These are phyloP conservation scores for Laguncularia racemosa DNA, from an alignment of 345 rosid species.

Conservation along the genomic window DNA sequence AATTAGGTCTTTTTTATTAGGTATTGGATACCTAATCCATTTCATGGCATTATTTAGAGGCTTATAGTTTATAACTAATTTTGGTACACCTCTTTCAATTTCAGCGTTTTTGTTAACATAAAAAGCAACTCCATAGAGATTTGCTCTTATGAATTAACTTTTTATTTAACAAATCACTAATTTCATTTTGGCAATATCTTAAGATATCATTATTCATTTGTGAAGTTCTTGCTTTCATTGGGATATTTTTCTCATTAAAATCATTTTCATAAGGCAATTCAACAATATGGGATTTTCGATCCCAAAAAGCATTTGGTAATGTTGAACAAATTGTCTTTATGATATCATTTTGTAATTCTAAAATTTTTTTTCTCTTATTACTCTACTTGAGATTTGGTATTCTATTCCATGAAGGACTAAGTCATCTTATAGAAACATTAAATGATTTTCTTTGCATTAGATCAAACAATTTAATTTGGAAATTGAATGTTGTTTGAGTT, in stretches of 20 bases:
- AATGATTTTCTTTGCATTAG: neutral
- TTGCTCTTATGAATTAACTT: neutral
- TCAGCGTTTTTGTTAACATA: neutral
- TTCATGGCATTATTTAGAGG: neutral
- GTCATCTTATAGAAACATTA: neutral
- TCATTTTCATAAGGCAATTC: neutral
- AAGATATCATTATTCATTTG: neutral
- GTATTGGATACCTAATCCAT: too few relatives aligned
- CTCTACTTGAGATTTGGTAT: too few relatives aligned
- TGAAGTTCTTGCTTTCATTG: neutral
- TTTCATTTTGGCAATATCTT: neutral
- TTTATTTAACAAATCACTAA: neutral
- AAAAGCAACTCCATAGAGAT: slow-evolving; percentile 1
- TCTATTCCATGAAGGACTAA: too few relatives aligned
- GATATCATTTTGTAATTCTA: too few relatives aligned
- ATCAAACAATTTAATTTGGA: neutral
- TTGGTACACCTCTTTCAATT: neutral
- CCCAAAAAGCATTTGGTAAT: neutral
- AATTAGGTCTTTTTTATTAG: too few relatives aligned
- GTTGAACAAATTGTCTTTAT: neutral
- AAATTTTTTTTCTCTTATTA: neutral
- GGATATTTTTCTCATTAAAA: neutral
- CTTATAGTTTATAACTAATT: neutral
- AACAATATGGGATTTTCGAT: neutral
- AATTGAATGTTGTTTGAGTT: neutral